Conservation (phyloP, 495 filamentous ascomycete genomes). For the Astrothelium subdiscretum region DNA sequence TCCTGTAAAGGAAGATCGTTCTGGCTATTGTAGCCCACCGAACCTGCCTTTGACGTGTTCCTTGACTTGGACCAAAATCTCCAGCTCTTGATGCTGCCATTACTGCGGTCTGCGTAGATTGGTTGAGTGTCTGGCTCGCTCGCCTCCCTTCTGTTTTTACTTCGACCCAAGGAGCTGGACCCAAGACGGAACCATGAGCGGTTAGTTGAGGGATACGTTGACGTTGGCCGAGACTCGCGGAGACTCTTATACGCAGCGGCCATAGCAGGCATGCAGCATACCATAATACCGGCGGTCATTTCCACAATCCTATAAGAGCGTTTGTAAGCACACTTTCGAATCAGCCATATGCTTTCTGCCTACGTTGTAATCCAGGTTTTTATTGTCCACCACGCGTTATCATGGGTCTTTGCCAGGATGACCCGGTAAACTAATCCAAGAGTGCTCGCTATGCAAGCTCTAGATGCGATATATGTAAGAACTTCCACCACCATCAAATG, state of each 20-base stretch:
- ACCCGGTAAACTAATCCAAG: constrained; percentile 14
- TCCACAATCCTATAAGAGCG: constrained; percentile 11
- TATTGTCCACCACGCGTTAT: constrained; percentile 10
- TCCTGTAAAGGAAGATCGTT: background rate
- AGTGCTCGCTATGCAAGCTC: constrained; percentile 14
- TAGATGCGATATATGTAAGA: background rate
- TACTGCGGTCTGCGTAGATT: background rate
- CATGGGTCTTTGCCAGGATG: background rate
- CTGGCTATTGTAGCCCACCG: background rate
- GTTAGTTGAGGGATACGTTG: background rate
- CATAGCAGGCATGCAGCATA: constrained; percentile 18
- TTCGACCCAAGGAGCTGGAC: background rate
- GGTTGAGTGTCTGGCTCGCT: background rate
- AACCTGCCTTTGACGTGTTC: background rate
- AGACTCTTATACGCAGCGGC: background rate
- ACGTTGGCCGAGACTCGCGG: background rate
- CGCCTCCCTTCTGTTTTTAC: background rate
- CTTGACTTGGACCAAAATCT: background rate
- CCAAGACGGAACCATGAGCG: background rate
- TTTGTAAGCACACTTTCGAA: background rate
- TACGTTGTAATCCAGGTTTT: constrained; percentile 6
- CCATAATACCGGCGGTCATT: constrained; percentile 12
- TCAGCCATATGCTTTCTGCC: background rate
- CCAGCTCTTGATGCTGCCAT: background rate
- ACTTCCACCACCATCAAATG: background rate